Base-by-base conservation (phyloP, 164 flowering plant species). In the Platanus orientalis region DNA sequence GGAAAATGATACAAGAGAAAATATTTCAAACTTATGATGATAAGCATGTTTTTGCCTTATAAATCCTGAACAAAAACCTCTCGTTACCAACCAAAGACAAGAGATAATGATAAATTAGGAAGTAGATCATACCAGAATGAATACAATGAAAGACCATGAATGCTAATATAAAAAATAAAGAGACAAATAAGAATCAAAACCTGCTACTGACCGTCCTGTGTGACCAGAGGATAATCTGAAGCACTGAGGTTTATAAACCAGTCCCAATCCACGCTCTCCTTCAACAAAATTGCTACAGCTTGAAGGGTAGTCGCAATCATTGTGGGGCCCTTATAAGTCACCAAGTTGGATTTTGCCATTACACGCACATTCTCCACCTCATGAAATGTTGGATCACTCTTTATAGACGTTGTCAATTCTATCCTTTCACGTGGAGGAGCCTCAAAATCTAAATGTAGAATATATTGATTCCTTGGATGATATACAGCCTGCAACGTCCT, bases 201-300 rank as follows among this genome's bases (percentile, higher is more conserved):
- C 34, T 1, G n/a, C 23, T 17, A 80, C 95, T 84, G 23, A 94
- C 97, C 99, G 76, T 94, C 99, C 81, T 89, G 99, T 34, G 96
- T 86, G 74, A 91, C 79, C 16, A 94, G 93, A 56, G 99, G 99
- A 83, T 94, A 94, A 81, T 94, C 97, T 5, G 99, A 89, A 62
- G 99, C 97, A 68, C 99, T 91, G 68, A 94, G 92, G 68, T 94
- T 94, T 42, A 94, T 82, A 75, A 94, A 94, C 97, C 99, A 94
- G 66, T 91, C 96, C 99, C 99, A 94, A 19, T 79, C 81, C 64
- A 63, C 64, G 68, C 88, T 80, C 74, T 89, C 96, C 80, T 73
- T 94, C 73, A 94, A 70, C 77, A 94, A 61, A 70, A 94, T 82
- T 7, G 99, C 86, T 55, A 86, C 75, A 0, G 99, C 99, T 69